Evolutionary conservation across 805 yeast genomes (phyloP).

Genomic region (Metahyphopichia silvanorum): DNA sequence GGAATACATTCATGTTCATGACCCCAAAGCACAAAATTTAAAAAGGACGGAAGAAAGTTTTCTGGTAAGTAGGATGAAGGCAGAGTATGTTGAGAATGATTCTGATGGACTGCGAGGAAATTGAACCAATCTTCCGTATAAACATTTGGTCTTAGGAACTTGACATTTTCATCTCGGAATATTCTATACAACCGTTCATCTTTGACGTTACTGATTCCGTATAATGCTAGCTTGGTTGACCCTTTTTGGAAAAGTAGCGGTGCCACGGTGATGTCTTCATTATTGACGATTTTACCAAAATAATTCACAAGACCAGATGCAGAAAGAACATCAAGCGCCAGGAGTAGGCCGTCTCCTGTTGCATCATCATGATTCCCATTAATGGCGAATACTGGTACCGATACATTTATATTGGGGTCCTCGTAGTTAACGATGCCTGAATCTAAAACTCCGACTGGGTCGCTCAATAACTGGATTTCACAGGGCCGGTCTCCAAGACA

Average conservation of each 20-base stretch:
- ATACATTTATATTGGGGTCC: slow-evolving; percentile 85
- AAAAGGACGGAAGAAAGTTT: slow-evolving; percentile 70
- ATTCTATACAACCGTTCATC: slow-evolving; percentile 86
- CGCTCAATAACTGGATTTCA: slow-evolving; percentile 78
- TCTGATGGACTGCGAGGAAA: slow-evolving; percentile 86
- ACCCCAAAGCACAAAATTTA: slow-evolving; percentile 92
- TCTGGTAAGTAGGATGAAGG: slow-evolving; percentile 83
- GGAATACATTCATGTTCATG: slow-evolving; percentile 96
- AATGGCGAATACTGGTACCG: slow-evolving; percentile 88
- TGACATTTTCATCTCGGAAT: slow-evolving; percentile 76
- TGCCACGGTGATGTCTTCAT: slow-evolving; percentile 66
- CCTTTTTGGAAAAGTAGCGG: slow-evolving; percentile 88
- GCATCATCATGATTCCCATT: slow-evolving; percentile 98
- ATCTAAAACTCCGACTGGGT: slow-evolving; percentile 60
- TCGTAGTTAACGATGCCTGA: slow-evolving; percentile 80
- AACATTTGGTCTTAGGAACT: slow-evolving; percentile 66
- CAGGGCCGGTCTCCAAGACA: slow-evolving; percentile 89
- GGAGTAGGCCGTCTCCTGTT: slow-evolving; percentile 76
- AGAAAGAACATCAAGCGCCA: slow-evolving; percentile 82
- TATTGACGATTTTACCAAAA: slow-evolving; percentile 77
- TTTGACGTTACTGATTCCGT: slow-evolving; percentile 83
- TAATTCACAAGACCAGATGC: slow-evolving; percentile 84
- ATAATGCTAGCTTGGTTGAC: slow-evolving; percentile 72
- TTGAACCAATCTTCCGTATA: slow-evolving; percentile 73
- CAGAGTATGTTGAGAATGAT: slow-evolving; percentile 76